A percentile compares a stretch with the other conserved stretches of the same genome.
Conservation (phyloP, 352 stramenopile genomes). For the Phytophthora chlamydospora region DNA sequence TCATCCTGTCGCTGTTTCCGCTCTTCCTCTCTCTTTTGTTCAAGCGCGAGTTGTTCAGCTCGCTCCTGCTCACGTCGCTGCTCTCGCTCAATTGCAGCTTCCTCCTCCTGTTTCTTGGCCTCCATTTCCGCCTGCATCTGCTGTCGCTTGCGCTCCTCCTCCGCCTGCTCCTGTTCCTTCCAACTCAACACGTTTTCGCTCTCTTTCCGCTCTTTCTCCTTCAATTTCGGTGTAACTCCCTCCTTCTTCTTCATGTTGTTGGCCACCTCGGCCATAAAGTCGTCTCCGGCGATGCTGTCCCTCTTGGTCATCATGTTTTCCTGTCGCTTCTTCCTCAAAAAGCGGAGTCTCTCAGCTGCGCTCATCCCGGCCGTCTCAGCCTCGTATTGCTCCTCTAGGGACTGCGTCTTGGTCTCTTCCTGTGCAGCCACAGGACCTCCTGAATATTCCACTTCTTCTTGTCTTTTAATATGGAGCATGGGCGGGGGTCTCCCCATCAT, state of each 20-base stretch:
- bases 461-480: slow-evolving; percentile 38
- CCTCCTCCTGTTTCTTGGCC: slow-evolving; percentile 32
- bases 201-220: slow-evolving; percentile 18
- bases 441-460: slow-evolving; percentile 3
- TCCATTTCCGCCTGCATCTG: slow-evolving; percentile 41
- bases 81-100: slow-evolving; percentile 37
- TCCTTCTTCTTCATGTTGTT: slow-evolving; percentile 82
- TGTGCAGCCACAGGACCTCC: not conserved
- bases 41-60: slow-evolving; percentile 32
- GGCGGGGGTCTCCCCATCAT: slow-evolving; percentile 35
- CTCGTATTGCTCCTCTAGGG: slow-evolving; percentile 55
- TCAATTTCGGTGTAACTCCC: slow-evolving; percentile 22
- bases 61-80: slow-evolving; percentile 28
- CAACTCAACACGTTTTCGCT: slow-evolving; percentile 29
- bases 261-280: slow-evolving; percentile 72
- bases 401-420: slow-evolving; percentile 12
- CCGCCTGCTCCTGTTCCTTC: slow-evolving; percentile 39
- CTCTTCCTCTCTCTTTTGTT: slow-evolving; percentile 26
- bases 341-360: slow-evolving; percentile 63
- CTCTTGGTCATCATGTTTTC: slow-evolving; percentile 59
- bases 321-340: slow-evolving; percentile 66
- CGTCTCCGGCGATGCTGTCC: slow-evolving; percentile 51
- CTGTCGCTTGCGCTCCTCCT: slow-evolving; percentile 42
- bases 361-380: slow-evolving; percentile 66
- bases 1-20: slow-evolving; percentile 24